phyloP scores from a whole-genome alignment of 1,139 yeast genomes.

The Ogataea hybrid region DNA sequence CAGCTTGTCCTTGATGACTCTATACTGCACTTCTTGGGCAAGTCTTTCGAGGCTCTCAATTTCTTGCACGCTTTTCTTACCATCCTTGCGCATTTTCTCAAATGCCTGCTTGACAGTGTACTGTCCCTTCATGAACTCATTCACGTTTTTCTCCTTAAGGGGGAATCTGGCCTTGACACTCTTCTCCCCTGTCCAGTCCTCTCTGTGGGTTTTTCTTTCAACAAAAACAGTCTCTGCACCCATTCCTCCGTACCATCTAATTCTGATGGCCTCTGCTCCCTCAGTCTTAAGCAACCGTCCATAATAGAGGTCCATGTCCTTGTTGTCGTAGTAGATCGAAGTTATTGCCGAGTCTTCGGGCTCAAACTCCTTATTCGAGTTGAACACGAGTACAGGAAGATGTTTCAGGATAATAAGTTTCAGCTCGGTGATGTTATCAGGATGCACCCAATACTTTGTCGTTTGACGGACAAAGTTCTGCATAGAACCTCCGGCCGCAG shows the following conservation, averaged over 20 bases:
- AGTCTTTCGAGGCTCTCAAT: constrained; percentile 88
- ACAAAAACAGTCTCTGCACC: constrained; percentile 87
- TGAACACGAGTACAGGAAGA: constrained; percentile 93
- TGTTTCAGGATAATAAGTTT: constrained; percentile 90
- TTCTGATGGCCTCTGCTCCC: constrained; percentile 98
- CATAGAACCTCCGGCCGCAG: constrained; percentile 95
- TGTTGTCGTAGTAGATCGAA: constrained; percentile 91
- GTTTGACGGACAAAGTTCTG: constrained; percentile 98
- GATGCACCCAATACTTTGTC: constrained; percentile 98
- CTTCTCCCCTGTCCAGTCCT: constrained; percentile 99
- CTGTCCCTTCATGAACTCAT: constrained; percentile 76
- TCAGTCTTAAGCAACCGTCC: constrained; percentile 95
- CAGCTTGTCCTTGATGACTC: constrained; percentile 75
- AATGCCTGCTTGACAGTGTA: constrained; percentile 88
- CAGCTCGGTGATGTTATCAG: constrained; percentile 95
- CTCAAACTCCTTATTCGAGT: constrained; percentile 93
- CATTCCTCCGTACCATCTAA: constrained; percentile 99
- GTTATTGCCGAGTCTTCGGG: constrained; percentile 94
- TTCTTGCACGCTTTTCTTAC: constrained; percentile 82
- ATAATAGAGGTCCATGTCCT: constrained; percentile 83
- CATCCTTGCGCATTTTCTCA: constrained; percentile 89
- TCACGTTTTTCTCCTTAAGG: constrained; percentile 86
- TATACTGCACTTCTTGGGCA: constrained; percentile 90
- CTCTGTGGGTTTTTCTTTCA: constrained; percentile 96
- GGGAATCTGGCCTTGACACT: constrained; percentile 96